Evolutionary conservation across 2,329 filamentous ascomycete species (phyloP).

Genomic region (Verticillium zaregamsianum): DNA sequence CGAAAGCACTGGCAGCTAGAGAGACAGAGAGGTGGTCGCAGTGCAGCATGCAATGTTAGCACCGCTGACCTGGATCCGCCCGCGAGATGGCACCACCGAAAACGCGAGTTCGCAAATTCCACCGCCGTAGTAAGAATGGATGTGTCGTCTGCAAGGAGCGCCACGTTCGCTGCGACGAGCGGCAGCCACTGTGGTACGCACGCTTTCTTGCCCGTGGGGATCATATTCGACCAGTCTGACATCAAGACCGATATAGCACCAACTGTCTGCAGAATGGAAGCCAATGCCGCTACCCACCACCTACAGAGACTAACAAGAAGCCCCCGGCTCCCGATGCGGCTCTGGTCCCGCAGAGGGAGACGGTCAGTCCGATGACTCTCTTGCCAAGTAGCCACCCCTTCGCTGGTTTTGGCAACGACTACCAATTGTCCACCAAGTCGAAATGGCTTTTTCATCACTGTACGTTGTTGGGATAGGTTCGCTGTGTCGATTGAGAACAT

Average conservation of each 20-base stretch:
- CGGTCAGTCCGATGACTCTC: not conserved
- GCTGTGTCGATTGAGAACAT: conserved; percentile 7
- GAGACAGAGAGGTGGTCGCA: not conserved
- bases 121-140: conserved; percentile 31
- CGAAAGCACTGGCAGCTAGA: not conserved
- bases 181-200: conserved; percentile 39
- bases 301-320: conserved; percentile 6
- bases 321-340: not conserved
- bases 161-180: conserved; percentile 42
- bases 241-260: conserved; percentile 23
- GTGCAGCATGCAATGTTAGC: not conserved
- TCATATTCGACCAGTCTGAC: not conserved
- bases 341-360: not conserved
- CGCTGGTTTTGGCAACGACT: conserved; percentile 10
- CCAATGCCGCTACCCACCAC: conserved; percentile 32
- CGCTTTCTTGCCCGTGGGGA: conserved; percentile 5
- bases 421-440: conserved; percentile 26
- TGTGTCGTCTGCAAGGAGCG: conserved; percentile 33
- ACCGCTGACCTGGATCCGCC: not conserved
- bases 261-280: conserved; percentile 40
- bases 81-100: conserved; percentile 26
- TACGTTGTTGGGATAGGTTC: conserved; percentile 19
- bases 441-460: conserved; percentile 30
- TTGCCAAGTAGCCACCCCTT: conserved; percentile 8
- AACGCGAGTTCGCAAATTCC: conserved; percentile 31